Conservation (phyloP, 2,329 filamentous ascomycete species). For the Zymoseptoria crescenta region DNA sequence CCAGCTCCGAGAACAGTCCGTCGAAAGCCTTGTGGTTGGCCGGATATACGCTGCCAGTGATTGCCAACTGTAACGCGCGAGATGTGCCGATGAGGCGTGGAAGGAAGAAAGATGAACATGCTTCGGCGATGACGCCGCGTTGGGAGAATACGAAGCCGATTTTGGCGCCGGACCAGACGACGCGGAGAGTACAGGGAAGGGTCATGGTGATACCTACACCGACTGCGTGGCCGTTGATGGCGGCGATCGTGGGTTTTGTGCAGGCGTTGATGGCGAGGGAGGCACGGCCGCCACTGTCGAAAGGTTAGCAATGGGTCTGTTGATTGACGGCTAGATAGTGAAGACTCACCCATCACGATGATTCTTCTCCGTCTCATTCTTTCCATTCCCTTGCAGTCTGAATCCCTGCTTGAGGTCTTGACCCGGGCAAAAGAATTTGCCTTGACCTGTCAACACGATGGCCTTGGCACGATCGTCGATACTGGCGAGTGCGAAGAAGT, state of each 20-base stretch:
- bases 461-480: conserved; percentile 16
- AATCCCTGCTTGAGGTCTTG: conserved; percentile 18
- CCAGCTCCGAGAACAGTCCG: conserved; percentile 16
- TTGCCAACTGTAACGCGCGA: conserved; percentile 11
- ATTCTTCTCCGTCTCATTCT: conserved; percentile 16
- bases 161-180: conserved; percentile 16
- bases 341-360: conserved; percentile 16
- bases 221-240: conserved; percentile 17
- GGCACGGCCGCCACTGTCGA: conserved; percentile 11
- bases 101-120: conserved; percentile 16
- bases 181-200: conserved; percentile 10
- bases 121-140: conserved; percentile 15
- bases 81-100: conserved; percentile 13
- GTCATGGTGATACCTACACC: conserved; percentile 19
- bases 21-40: conserved; percentile 10
- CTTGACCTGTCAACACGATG: conserved; percentile 13
- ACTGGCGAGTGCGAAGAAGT: conserved; percentile 16
- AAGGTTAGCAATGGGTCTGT: background rate
- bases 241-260: conserved; percentile 17
- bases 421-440: conserved; percentile 17
- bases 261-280: conserved; percentile 17
- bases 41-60: conserved; percentile 7
- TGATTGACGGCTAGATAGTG: background rate
- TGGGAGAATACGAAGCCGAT: conserved; percentile 18
- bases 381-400: conserved; percentile 12